Base-by-base conservation (phyloP, 495 filamentous ascomycete species). In the Hypoxylon lenormandii region DNA sequence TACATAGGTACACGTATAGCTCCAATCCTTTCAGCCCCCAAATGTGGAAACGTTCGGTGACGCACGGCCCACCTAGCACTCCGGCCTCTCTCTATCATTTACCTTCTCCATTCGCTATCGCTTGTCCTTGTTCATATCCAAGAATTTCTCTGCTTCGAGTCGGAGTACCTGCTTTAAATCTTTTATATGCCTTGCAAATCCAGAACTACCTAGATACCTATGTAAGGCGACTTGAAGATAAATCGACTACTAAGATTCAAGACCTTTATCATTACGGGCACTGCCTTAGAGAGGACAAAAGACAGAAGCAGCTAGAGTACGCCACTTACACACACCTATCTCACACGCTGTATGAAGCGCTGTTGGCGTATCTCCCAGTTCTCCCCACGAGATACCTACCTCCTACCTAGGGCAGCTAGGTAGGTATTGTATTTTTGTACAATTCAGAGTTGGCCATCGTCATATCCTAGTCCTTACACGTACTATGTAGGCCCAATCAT, bases 31-130 rank as follows among this genome's bases (percentile, higher is more conserved):
- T 38, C 8, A 55, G 38, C 40, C 66, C 66, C 66, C 66, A 63
- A 68, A 13, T 16, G 7, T 40, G 15, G 15, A 43, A 12, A 7
- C 0, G 15, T 61, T 70, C 66, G 66, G 66, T 70, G 66, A 70
- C 60, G 60, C 66, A 70, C 66, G 5, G 56, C 33, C 60, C 66
- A 70, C 55, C 1, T 21, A 5, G 28, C 21, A 37, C 47, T 50
- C 40, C 36, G 30, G 30, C 30, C 30, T 7, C 22, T 40, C 48
- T 16, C 36, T 8, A 0, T 45, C 54, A 23, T 33, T 52, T 26
- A 23, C 23, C 37, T 22, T 33, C n/a, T 53, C 22, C 1, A 45
- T 8, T 33, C 30, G 6, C 30, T 33, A 33, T 8, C 30, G 30
- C 10, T 11, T 33, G 6, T 33, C 18, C 49, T 30, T 42, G 51